Conservation (phyloP, 495 filamentous ascomycete species). For the Penicillium salamii region DNA sequence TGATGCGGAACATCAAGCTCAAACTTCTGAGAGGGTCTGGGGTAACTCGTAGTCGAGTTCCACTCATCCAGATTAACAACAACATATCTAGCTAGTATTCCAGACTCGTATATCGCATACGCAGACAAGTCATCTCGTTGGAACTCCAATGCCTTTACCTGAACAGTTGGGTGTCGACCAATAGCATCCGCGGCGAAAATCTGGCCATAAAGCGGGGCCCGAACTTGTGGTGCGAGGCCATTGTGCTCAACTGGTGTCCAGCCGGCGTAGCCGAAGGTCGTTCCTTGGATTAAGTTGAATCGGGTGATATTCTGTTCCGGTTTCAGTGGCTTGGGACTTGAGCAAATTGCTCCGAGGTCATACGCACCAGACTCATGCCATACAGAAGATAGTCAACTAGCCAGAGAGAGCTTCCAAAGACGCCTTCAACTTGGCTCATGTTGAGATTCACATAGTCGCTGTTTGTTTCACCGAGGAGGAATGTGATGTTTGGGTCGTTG, state of each 20-base stretch:
- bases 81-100: conserved; percentile 10
- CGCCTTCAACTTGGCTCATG: conserved; percentile 16
- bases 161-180: conserved; percentile 6
- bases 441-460: conserved; percentile 17
- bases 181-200: conserved; percentile 15
- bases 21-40: conserved; percentile 8
- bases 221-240: conserved; percentile 8
- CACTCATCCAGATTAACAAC: conserved; percentile 18
- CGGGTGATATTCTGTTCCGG: conserved; percentile 11
- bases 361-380: conserved; percentile 13
- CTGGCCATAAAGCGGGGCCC: conserved; percentile 15
- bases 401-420: conserved; percentile 19
- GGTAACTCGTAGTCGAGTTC: conserved; percentile 14
- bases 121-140: conserved; percentile 9
- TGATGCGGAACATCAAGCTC: conserved; percentile 1
- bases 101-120: conserved; percentile 13
- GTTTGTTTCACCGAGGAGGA: conserved; percentile 18
- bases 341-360: background rate
- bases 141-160: conserved; percentile 11
- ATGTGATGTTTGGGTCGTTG: conserved; percentile 6
- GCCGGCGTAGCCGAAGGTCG: conserved; percentile 16
- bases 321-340: background rate
- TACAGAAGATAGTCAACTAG: conserved; percentile 14
- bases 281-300: conserved; percentile 20
- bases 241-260: conserved; percentile 11